Evolutionary conservation across 108 stramenopile species (phyloP), one percentile per base, ranked within the genome.

Genomic region (Aurantiochytrium sp.): DNA sequence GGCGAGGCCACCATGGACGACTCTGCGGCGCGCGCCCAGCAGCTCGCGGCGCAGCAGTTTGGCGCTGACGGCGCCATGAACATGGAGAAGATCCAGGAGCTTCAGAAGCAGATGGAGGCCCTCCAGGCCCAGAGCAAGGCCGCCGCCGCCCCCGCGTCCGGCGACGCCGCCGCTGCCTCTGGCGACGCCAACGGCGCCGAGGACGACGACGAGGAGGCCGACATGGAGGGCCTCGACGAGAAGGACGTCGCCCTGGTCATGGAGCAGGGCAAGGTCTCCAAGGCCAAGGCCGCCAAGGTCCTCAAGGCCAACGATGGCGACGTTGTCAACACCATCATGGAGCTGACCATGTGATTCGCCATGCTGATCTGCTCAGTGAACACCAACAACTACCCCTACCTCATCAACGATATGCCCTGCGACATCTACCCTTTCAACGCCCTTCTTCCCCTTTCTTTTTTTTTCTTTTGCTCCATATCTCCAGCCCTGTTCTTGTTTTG

Each of bases 1-100:
- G 99, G 99, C 53, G 97, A 97, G 93, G 99, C 98, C 91, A 98
- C 97, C 93, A 95, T 95, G 45, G 98, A 98, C 92, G 98, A 99
- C 92, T 90, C 94, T 5, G 86, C 90, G n/a, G 94, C 93, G 55
- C 94, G 94, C 89, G 93, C 92, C 37, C 94, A 95, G 55, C 93
- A 93, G 19, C 94, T 94, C 41, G 96, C 96, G 85, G 97, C 97
- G 54, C 94, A 95, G 89, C 96, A 97, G 93, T 95, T 96, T 91
- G 93, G 91, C 55, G 19, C 73, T 1, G 73, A 81, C 42, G 59
- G 59, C 34, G 59, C 59, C 59, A 65, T 52, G 85, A 91, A 32
- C 90, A 85, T 85, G 89, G 59, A 65, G 59, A 65, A 65, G 59
- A 41, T 81, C 73, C 73, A 48, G 39, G 73, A 81, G 73, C 59